These are phyloP conservation scores for Sporothrix mexicana DNA, from an alignment of 2,329 filamentous ascomycete genomes.

Conservation along the genomic window DNA sequence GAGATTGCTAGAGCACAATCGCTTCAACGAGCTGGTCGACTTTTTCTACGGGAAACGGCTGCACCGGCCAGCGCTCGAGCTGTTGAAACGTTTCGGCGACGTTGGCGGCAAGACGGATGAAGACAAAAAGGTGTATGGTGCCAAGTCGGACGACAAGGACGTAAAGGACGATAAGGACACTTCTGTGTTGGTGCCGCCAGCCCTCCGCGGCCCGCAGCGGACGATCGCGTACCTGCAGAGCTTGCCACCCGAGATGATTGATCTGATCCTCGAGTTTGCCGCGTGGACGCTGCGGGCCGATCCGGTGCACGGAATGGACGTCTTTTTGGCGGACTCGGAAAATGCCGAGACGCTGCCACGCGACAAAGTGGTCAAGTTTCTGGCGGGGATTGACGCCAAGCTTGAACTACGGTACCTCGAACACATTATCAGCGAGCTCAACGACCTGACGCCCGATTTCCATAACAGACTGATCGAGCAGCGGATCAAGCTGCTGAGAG, in stretches of 20 bases:
- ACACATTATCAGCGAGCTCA: conserved; percentile 86
- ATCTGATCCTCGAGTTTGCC: conserved; percentile 88
- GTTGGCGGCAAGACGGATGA: conserved; percentile 52
- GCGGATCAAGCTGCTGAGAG: conserved; percentile 62
- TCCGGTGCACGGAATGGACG: conserved; percentile 81
- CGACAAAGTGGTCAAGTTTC: conserved; percentile 74
- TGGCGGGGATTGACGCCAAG: conserved; percentile 69
- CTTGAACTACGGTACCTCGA: conserved; percentile 86
- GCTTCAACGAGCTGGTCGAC: conserved; percentile 94
- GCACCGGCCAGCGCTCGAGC: conserved; percentile 82
- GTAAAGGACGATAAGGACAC: neutral
- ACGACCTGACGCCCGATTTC: conserved; percentile 82
- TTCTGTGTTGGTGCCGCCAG: conserved; percentile 42
- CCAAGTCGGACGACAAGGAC: neutral
- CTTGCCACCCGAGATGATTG: conserved; percentile 83
- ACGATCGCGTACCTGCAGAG: conserved; percentile 91
- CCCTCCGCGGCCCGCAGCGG: conserved; percentile 77
- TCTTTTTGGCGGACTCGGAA: conserved; percentile 91
- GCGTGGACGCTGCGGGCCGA: conserved; percentile 82
- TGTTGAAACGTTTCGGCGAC: conserved; percentile 81
- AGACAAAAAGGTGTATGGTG: neutral
- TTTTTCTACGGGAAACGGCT: conserved; percentile 96
- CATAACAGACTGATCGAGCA: conserved; percentile 83
- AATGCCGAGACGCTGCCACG: conserved; percentile 91
- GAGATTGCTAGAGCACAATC: conserved; percentile 82